Conservation (phyloP, 192 early-diverging fungal genomes). For the Allomyces macrogynus region DNA sequence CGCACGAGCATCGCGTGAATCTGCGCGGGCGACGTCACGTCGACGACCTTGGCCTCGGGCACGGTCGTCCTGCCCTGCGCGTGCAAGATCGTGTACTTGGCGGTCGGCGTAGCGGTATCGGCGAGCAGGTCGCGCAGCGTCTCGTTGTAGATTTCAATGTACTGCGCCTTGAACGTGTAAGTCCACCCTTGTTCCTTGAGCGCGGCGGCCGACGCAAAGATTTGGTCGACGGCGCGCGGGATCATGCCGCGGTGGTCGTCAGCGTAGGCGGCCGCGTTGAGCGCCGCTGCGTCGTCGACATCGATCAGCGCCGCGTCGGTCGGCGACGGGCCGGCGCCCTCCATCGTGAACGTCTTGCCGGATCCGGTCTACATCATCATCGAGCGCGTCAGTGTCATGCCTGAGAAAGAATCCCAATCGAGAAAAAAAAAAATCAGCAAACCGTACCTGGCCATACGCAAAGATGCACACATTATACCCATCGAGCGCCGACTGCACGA, state of each 20-base stretch:
- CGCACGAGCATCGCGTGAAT: constrained; percentile 49
- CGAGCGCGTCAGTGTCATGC: too few relatives aligned
- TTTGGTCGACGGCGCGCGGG: constrained; percentile 75
- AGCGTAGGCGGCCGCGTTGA: constrained; percentile 8
- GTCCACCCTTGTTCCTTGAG: constrained; percentile 63
- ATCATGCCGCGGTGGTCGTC: constrained; percentile 63
- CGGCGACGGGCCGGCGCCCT: constrained; percentile 22
- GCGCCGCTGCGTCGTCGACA: background rate
- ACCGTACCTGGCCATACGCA: constrained; percentile 66
- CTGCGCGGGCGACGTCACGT: constrained; percentile 47
- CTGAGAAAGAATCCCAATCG: too few relatives aligned
- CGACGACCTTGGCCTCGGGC: constrained; percentile 13
- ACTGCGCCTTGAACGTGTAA: constrained; percentile 74
- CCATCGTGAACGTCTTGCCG: constrained; percentile 76
- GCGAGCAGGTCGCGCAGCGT: constrained; percentile 61
- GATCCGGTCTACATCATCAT: constrained; percentile 39
- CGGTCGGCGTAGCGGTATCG: background rate
- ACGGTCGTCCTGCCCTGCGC: background rate
- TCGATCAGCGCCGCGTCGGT: background rate
- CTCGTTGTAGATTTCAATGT: constrained; percentile 94
- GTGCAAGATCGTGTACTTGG: background rate
- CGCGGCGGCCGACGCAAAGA: constrained; percentile 52
- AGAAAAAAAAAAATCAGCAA: too few relatives aligned
- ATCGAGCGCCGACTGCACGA: constrained; percentile 86
- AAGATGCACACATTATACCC: constrained; percentile 97